Percentiles rank a stretch among this genome's conserved stretches.
Evolutionary conservation across 192 early-diverging fungal genomes (phyloP).

Genomic region (Chytriomyces hyalinus): DNA sequence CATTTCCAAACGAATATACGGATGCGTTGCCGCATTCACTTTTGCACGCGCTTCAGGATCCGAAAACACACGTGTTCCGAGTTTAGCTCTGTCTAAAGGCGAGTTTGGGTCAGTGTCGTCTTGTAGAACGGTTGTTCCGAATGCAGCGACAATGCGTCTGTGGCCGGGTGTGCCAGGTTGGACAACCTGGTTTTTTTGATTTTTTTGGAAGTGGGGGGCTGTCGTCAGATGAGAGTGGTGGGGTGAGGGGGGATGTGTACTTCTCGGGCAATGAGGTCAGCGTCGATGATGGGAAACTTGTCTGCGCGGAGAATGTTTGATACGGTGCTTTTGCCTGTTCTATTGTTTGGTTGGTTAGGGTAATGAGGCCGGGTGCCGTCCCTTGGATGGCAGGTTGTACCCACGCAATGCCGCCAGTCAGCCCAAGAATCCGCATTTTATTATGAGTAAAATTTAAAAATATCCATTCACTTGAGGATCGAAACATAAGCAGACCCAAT

Average conservation of each 20-base stretch:
- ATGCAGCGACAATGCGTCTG: conserved; percentile 71
- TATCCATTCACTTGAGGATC: background rate
- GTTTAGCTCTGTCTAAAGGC: conserved; percentile 71
- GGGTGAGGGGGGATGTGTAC: conserved; percentile 38
- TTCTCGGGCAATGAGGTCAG: conserved; percentile 86
- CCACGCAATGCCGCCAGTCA: conserved; percentile 92
- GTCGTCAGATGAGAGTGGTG: no score
- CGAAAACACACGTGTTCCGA: conserved; percentile 81
- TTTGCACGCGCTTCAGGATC: conserved; percentile 71
- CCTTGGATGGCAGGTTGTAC: conserved; percentile 56
- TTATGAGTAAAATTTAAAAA: background rate
- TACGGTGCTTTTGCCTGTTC: conserved; percentile 85
- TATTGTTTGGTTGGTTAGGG: background rate
- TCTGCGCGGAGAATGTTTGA: conserved; percentile 40
- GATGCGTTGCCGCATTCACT: conserved; percentile 88
- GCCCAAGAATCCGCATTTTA: conserved; percentile 85
- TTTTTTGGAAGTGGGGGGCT: no score
- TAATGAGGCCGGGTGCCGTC: background rate
- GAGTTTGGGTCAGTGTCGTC: conserved; percentile 43
- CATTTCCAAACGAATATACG: conserved; percentile 83
- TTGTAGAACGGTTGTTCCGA: conserved; percentile 72
- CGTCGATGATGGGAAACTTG: conserved; percentile 83
- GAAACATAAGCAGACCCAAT: conserved; percentile 23
- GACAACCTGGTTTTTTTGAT: conserved; percentile 57
- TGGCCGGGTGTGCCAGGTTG: conserved; percentile 76